A percentile compares a stretch with the other conserved stretches of the same genome.
Conservation (phyloP, 2,329 filamentous ascomycete species). For the Fusarium sp. region DNA sequence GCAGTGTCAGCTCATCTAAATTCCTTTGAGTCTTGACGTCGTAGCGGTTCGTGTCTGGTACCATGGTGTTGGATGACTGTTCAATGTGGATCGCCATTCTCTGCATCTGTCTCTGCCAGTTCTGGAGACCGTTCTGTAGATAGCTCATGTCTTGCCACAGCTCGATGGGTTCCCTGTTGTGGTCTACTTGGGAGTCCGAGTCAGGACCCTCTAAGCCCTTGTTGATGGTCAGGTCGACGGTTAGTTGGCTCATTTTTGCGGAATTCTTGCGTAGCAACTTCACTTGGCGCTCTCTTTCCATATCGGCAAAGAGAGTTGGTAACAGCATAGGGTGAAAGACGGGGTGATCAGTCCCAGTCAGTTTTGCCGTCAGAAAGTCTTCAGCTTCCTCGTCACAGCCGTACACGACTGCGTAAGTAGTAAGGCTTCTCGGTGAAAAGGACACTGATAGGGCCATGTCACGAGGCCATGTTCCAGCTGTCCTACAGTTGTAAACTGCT, state of each 20-base stretch:
- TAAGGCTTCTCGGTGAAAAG: neutral
- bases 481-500: constrained; percentile 12
- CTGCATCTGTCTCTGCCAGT: constrained; percentile 8
- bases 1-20: neutral
- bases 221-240: neutral
- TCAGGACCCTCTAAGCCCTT: neutral
- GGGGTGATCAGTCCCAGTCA: neutral
- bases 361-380: neutral
- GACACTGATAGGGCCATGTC: constrained; percentile 5
- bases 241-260: neutral
- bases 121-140: neutral
- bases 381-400: neutral
- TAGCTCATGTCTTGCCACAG: constrained; percentile 2
- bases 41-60: rapidly evolving
- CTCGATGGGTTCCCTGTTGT: neutral
- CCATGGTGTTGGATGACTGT: rapidly evolving
- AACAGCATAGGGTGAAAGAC: neutral
- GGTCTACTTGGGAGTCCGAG: rapidly evolving
- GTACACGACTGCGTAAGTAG: neutral
- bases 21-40: rapidly evolving
- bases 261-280: neutral
- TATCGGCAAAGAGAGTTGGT: neutral
- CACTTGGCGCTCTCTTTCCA: constrained; percentile 14
- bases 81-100: neutral
- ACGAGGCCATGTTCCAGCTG: neutral